These are phyloP conservation scores for Leptomonas seymouri DNA, from an alignment of 208 protist genomes.

Conservation along the genomic window DNA sequence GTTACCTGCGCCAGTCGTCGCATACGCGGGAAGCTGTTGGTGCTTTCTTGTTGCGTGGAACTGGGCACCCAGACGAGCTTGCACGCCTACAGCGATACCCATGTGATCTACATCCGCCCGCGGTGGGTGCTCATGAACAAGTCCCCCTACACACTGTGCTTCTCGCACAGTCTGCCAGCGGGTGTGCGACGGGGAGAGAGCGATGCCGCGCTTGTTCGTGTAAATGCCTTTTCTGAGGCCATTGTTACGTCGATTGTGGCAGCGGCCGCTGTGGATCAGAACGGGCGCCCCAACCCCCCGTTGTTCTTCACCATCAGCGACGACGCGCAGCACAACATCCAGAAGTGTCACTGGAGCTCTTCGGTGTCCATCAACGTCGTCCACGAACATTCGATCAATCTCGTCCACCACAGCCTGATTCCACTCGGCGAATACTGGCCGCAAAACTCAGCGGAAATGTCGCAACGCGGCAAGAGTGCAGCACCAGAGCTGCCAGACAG, in stretches of 20 bases:
- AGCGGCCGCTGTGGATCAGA: background rate
- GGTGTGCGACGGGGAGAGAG: background rate
- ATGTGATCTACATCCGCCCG: slow-evolving; percentile 60
- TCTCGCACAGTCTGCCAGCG: slow-evolving; percentile 16
- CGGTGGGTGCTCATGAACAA: slow-evolving; percentile 77
- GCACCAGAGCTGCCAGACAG: slow-evolving; percentile 14
- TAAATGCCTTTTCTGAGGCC: slow-evolving; percentile 7
- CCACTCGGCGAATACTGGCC: slow-evolving; percentile 50
- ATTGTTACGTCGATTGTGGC: background rate
- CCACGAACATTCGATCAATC: slow-evolving; percentile 55
- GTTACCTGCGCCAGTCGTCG: slow-evolving; percentile 26
- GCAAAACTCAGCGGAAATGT: slow-evolving; percentile 5
- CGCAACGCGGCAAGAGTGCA: background rate
- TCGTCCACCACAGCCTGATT: slow-evolving; percentile 44
- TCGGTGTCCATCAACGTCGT: slow-evolving; percentile 50
- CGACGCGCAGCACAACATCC: slow-evolving; percentile 28
- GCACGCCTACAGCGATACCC: slow-evolving; percentile 49
- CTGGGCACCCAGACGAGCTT: slow-evolving; percentile 33
- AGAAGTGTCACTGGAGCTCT: slow-evolving; percentile 43
- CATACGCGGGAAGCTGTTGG: slow-evolving; percentile 23
- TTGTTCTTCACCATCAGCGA: slow-evolving; percentile 16
- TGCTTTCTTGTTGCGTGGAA: slow-evolving; percentile 67
- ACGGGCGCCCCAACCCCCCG: slow-evolving; percentile 18
- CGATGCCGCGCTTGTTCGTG: background rate
- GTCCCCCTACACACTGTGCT: slow-evolving; percentile 36